Evolutionary conservation across 208 protist genomes (phyloP).

Genomic region (Naegleria fowleri): DNA sequence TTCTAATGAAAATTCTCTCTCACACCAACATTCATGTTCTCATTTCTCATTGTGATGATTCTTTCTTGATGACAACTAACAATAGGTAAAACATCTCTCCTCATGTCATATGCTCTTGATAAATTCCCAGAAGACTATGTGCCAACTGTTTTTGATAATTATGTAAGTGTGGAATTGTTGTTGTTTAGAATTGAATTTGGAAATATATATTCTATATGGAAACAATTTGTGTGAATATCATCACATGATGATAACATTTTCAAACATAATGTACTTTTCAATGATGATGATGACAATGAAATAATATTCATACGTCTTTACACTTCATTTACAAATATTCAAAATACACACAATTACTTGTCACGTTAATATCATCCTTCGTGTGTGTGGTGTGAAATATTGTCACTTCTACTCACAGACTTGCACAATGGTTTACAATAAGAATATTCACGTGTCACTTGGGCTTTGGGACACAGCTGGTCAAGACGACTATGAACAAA

Average conservation of each 20-base stretch:
- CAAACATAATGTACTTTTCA: too few relatives aligned
- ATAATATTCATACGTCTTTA: too few relatives aligned
- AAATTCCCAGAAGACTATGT: conserved; percentile 51
- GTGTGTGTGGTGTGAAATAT: too few relatives aligned
- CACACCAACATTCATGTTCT: neutral
- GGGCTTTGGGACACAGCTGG: conserved; percentile 17
- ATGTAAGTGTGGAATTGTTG: conserved; percentile 40
- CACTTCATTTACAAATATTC: neutral
- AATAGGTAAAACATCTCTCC: conserved; percentile 54
- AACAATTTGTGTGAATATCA: too few relatives aligned
- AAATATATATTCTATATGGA: too few relatives aligned
- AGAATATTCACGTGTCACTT: neutral
- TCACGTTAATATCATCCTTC: too few relatives aligned
- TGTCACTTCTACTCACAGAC: too few relatives aligned
- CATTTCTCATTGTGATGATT: too few relatives aligned
- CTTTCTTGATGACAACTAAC: too few relatives aligned
- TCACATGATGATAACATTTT: too few relatives aligned
- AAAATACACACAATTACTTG: neutral
- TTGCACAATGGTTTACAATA: neutral
- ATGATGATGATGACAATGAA: too few relatives aligned
- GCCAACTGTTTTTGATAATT: conserved; percentile 77
- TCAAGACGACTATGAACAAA: neutral
- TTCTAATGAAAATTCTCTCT: neutral
- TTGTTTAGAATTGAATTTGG: neutral
- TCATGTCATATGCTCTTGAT: conserved; percentile 39